Conservation (phyloP, 306 rosid genomes). For the Trichosanthes cucumerina region DNA sequence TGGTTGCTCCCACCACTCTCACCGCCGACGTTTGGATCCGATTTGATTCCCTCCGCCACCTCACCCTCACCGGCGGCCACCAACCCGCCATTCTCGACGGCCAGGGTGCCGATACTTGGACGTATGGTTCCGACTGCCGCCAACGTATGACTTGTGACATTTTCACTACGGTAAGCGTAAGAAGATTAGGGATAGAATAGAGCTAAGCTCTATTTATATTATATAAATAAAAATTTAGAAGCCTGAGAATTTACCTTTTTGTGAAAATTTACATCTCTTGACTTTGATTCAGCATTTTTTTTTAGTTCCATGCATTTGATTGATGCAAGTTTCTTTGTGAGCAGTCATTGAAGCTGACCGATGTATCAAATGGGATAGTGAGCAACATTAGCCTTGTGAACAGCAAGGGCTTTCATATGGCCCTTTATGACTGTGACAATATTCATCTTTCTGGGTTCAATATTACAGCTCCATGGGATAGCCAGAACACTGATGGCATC, state of each 20-base stretch:
- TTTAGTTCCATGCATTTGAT: not conserved
- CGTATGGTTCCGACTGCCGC: not conserved
- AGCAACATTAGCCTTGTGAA: not conserved
- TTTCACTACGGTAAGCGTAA: not conserved
- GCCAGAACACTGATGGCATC: constrained; percentile 7
- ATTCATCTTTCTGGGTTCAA: not conserved
- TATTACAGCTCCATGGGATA: constrained; percentile 2
- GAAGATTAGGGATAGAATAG: too few relatives aligned
- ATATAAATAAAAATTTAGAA: too few relatives aligned
- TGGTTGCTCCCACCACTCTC: not conserved
- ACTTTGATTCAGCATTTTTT: not conserved
- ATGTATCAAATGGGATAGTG: not conserved
- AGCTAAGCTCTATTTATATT: too few relatives aligned
- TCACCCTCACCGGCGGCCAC: not conserved
- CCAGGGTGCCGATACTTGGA: not conserved
- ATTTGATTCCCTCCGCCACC: not conserved
- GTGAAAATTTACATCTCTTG: too few relatives aligned
- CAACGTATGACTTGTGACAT: not conserved
- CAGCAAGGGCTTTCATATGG: constrained; percentile 5
- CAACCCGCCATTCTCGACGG: not conserved
- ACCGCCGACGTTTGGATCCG: not conserved
- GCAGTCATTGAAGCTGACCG: constrained; percentile 1
- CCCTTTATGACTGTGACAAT: not conserved
- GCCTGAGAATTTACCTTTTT: too few relatives aligned
- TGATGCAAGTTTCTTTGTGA: not conserved